Evolutionary conservation across 148 eudicot species (phyloP).

Genomic region (Silene latifolia): DNA sequence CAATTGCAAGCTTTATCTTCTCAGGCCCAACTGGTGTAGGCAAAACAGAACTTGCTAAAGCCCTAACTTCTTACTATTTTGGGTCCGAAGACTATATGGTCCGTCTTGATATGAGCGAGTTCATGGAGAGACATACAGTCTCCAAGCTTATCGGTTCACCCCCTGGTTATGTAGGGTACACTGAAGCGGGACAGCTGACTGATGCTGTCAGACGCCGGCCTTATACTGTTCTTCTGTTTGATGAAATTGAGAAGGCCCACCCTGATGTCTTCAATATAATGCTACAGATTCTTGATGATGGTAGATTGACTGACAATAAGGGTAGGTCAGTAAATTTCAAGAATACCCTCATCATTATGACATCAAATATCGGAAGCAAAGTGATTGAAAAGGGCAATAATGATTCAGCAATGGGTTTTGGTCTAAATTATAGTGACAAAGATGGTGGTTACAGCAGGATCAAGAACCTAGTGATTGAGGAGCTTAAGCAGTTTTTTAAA

Average conservation of each 20-base stretch:
- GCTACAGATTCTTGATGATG: conserved; percentile 93
- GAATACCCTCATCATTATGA: conserved; percentile 84
- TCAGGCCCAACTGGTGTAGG: conserved; percentile 95
- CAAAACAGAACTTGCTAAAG: conserved; percentile 78
- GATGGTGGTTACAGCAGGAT: conserved; percentile 63
- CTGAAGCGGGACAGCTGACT: conserved; percentile 86
- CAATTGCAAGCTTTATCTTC: conserved; percentile 87
- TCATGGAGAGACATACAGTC: conserved; percentile 85
- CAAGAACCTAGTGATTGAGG: conserved; percentile 67
- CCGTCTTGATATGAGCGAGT: conserved; percentile 87
- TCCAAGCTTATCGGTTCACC: conserved; percentile 87
- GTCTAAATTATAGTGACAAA: conserved; percentile 42
- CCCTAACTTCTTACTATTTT: conserved; percentile 75
- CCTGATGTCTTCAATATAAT: conserved; percentile 88
- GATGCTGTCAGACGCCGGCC: conserved; percentile 88
- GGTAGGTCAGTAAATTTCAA: conserved; percentile 81
- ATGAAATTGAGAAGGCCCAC: conserved; percentile 93
- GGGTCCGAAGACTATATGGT: conserved; percentile 89
- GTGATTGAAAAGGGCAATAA: conserved; percentile 79
- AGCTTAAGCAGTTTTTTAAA: conserved; percentile 70
- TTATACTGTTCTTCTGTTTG: conserved; percentile 69
- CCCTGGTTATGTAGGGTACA: conserved; percentile 83
- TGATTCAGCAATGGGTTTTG: conserved; percentile 56
- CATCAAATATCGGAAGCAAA: conserved; percentile 78
- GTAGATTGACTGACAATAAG: conserved; percentile 81